phyloP scores from a whole-genome alignment of 2,329 filamentous ascomycete genomes.

The Penicillium hordei region DNA sequence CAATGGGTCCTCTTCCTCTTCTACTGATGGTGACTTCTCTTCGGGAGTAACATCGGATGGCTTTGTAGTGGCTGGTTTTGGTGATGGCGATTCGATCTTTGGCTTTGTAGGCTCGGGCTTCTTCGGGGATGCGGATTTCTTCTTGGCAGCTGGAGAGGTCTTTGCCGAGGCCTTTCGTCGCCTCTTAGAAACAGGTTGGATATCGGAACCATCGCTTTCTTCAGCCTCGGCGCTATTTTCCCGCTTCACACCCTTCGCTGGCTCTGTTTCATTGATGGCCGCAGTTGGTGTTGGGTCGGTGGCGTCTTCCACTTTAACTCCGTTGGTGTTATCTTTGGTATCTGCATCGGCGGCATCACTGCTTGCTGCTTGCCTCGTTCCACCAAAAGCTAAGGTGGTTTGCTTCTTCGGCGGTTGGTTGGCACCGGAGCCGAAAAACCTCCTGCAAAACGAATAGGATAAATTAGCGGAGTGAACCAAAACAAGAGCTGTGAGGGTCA shows the following conservation, averaged over 20 bases:
- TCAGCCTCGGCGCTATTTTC: slow-evolving; percentile 42
- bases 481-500: neutral
- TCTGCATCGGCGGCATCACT: slow-evolving; percentile 30
- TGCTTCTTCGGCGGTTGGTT: slow-evolving; percentile 67
- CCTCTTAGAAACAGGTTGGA: slow-evolving; percentile 61
- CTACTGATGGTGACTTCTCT: slow-evolving; percentile 35
- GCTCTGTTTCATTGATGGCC: slow-evolving; percentile 10
- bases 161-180: slow-evolving; percentile 38
- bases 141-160: slow-evolving; percentile 35
- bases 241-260: slow-evolving; percentile 35
- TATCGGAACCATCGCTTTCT: slow-evolving; percentile 55
- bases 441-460: slow-evolving; percentile 53
- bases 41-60: slow-evolving; percentile 48
- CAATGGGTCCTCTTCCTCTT: slow-evolving; percentile 37
- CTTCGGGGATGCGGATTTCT: slow-evolving; percentile 24
- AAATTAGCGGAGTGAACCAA: slow-evolving; percentile 1
- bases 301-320: slow-evolving; percentile 15
- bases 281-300: slow-evolving; percentile 9
- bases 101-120: slow-evolving; percentile 17
- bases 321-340: slow-evolving; percentile 19
- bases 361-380: slow-evolving; percentile 50
- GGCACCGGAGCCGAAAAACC: slow-evolving; percentile 74
- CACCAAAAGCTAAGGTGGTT: slow-evolving; percentile 72
- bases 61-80: slow-evolving; percentile 32
- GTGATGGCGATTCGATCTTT: slow-evolving; percentile 24